A percentile compares a stretch with the other conserved stretches of the same genome.
phyloP scores from a whole-genome alignment of 306 rosid genomes.

The Rosa lucieae region DNA sequence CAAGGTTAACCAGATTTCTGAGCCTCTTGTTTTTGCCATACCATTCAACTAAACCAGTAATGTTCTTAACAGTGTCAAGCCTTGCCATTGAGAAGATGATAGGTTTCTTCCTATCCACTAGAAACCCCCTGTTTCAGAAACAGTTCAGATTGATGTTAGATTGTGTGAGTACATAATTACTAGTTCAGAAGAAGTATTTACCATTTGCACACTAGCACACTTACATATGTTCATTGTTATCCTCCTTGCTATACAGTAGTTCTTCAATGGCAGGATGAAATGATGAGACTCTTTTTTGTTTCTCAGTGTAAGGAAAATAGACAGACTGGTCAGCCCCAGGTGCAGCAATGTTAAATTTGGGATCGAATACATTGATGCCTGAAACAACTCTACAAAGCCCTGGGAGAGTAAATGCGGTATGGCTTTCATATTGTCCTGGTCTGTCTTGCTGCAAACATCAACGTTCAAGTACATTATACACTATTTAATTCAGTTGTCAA shows the following conservation, averaged over 20 bases:
- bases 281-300: constrained; percentile 48
- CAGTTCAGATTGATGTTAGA: constrained; percentile 10
- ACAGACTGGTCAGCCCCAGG: constrained; percentile 90
- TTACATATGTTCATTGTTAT: constrained; percentile 74
- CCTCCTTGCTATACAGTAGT: constrained; percentile 57
- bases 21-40: constrained; percentile 71
- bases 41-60: constrained; percentile 77
- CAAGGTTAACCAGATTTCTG: constrained; percentile 78
- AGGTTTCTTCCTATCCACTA: constrained; percentile 71
- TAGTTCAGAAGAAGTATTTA: constrained; percentile 2
- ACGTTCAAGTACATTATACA: constrained; percentile 26
- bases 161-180: not conserved
- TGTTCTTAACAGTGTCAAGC: constrained; percentile 84
- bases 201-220: constrained; percentile 23
- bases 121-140: constrained; percentile 57
- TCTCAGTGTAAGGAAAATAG: constrained; percentile 65
- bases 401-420: constrained; percentile 82
- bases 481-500: not conserved
- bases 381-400: constrained; percentile 93
- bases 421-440: constrained; percentile 95
- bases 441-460: constrained; percentile 69
- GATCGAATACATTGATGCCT: constrained; percentile 89
- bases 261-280: constrained; percentile 79
- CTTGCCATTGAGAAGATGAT: constrained; percentile 93
- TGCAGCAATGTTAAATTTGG: constrained; percentile 88